Conservation (phyloP, 345 rosid species). For the Salix brachista region DNA sequence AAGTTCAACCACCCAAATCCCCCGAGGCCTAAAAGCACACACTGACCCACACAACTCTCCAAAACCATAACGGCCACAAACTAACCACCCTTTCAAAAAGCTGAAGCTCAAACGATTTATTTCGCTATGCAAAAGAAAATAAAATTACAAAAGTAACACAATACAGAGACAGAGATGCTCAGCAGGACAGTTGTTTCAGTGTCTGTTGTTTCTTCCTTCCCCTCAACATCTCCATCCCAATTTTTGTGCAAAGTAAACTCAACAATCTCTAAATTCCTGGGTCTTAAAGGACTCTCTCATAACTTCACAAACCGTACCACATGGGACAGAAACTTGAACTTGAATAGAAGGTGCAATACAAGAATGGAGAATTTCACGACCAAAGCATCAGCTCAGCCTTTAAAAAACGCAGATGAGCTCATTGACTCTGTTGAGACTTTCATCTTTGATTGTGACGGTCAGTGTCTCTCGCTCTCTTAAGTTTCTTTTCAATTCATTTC, state of each 20-base stretch:
- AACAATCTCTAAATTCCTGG: conserved; percentile 11
- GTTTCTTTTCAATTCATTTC: not conserved
- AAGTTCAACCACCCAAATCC: conserved; percentile 17
- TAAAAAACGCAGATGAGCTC: conserved; percentile 76
- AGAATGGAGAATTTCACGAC: conserved; percentile 37
- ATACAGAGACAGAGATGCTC: conserved; percentile 31
- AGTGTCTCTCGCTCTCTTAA: not conserved
- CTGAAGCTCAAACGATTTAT: not conserved
- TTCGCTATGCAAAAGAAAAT: not conserved
- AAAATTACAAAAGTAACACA: not conserved
- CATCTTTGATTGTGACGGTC: conserved; percentile 93
- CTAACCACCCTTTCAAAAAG: conserved; percentile 2
- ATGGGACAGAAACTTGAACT: conserved; percentile 11
- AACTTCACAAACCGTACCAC: conserved; percentile 4
- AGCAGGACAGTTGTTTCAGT: conserved; percentile 32
- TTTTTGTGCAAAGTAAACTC: conserved; percentile 18
- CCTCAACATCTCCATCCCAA: conserved; percentile 22
- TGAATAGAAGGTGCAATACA: conserved; percentile 7
- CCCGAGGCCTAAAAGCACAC: not conserved
- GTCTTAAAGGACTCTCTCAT: conserved; percentile 16
- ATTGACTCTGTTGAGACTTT: conserved; percentile 88
- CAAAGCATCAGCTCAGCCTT: conserved; percentile 58
- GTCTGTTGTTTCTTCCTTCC: conserved; percentile 19
- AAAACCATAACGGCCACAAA: conserved; percentile 28
- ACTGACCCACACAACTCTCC: not conserved